Evolutionary conservation across 495 filamentous ascomycete genomes (phyloP).

Genomic region (Cercophora samala): DNA sequence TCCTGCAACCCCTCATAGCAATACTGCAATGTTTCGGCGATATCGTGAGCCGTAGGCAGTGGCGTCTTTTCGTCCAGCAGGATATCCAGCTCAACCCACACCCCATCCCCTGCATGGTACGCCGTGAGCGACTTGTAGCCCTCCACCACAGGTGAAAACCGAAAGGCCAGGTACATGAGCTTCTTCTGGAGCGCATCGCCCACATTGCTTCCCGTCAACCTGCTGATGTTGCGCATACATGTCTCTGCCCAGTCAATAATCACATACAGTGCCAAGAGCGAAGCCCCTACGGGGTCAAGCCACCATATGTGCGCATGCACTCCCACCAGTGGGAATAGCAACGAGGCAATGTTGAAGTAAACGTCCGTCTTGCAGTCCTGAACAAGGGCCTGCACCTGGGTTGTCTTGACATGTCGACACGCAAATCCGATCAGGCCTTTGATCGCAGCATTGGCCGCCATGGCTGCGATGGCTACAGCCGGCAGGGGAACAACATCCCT

Average conservation of each 20-base stretch:
- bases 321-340: constrained; percentile 48
- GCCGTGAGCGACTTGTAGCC: constrained; percentile 47
- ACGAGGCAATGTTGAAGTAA: constrained; percentile 49
- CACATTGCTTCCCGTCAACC: constrained; percentile 41
- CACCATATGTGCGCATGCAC: constrained; percentile 42
- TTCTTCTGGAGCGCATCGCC: constrained; percentile 36
- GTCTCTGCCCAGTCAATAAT: constrained; percentile 50
- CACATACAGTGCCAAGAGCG: constrained; percentile 47
- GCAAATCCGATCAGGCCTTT: constrained; percentile 48
- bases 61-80: constrained; percentile 42
- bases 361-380: constrained; percentile 52
- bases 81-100: constrained; percentile 50
- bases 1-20: constrained; percentile 42
- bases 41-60: constrained; percentile 43
- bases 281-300: constrained; percentile 48
- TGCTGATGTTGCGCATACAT: constrained; percentile 45
- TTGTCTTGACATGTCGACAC: constrained; percentile 46
- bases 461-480: constrained; percentile 39
- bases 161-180: constrained; percentile 44
- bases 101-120: constrained; percentile 49
- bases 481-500: constrained; percentile 30
- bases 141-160: constrained; percentile 44
- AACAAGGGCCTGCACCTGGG: constrained; percentile 49
- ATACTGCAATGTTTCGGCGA: constrained; percentile 52
- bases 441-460: constrained; percentile 42